Evolutionary conservation across 1,284 basidiomycete species (phyloP), one percentile per base, ranked within the genome.

Genomic region (Ganoderma sp.): DNA sequence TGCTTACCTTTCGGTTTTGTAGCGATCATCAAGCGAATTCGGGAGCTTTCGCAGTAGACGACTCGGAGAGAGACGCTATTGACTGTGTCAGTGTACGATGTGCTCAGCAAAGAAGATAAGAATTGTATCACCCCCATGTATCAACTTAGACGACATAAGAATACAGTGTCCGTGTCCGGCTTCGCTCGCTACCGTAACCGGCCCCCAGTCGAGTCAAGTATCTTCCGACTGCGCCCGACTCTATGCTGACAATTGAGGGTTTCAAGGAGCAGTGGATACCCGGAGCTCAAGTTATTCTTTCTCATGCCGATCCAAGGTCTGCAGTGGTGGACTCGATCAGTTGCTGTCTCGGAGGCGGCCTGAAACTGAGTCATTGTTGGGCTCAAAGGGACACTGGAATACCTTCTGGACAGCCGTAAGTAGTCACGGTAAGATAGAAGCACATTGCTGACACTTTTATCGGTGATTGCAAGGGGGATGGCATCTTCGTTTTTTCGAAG

Each of bases 21-120:
- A 91, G 90, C 90, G 14, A 92, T 92, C 77, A 84, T 90, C 71
- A 69, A 77, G 71, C 90, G 87, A 84, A 90, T 92, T 80, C 87
- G 87, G 79, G 73, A 79, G 67, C 78, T 87, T 59, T 80, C 83
- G 2, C 79, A 82, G 69, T 80, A 71, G 67, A 65, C 57, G 67
- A 32, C 32, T 32, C 3, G 32, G 32, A 2, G 14, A 19, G n/a
- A 39, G 34, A 14, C 15, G 17, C 22, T 28, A 1, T 45, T 39
- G 45, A 60, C 25, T 17, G 48, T 43, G 42, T 50, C 45, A 61
- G 57, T 73, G 73, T 73, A 71, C 65, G 69, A 71, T 68, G 60
- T n/a, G 42, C 43, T 28, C 67, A 12, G 42, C 62, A 61, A 68
- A 60, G 62, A 58, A 39, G 43, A 41, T 4, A 15, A 67, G 28